Evolutionary conservation across 331 rosid species (phyloP).

Genomic region (Quercus phellos): DNA sequence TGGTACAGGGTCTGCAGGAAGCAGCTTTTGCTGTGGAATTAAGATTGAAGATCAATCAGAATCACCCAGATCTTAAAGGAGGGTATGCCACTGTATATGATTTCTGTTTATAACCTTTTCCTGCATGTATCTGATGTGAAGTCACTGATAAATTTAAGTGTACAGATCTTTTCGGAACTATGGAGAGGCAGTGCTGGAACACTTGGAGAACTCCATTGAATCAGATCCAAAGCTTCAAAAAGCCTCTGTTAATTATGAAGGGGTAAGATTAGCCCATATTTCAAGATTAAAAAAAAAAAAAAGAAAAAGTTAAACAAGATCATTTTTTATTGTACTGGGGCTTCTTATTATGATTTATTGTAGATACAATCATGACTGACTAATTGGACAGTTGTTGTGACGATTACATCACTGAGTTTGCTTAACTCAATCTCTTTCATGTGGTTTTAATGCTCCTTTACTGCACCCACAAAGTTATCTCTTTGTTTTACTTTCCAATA

Average conservation of each 20-base stretch:
- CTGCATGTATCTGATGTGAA: constrained; percentile 13
- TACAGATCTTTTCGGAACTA: constrained; percentile 82
- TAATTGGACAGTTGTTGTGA: not conserved
- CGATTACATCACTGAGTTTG: not conserved
- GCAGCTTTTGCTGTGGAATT: constrained; percentile 69
- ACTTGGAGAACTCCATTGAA: constrained; percentile 53
- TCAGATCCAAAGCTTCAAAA: constrained; percentile 57
- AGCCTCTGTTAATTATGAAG: constrained; percentile 84
- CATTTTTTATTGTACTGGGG: no score
- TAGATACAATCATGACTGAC: not conserved
- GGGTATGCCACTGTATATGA: constrained; percentile 44
- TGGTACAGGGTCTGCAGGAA: constrained; percentile 74
- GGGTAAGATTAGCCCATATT: constrained; percentile 43
- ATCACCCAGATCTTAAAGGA: constrained; percentile 79
- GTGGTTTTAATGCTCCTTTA: not conserved
- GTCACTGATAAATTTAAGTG: constrained; percentile 31
- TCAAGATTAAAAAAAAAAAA: not conserved
- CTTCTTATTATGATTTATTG: not conserved
- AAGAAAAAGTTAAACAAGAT: not conserved
- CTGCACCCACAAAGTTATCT: not conserved
- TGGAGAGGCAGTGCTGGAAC: constrained; percentile 81
- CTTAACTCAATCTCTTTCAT: not conserved
- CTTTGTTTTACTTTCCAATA: not conserved
- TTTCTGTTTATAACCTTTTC: constrained; percentile 11
- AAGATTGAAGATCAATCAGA: constrained; percentile 80